These are phyloP conservation scores for Aspergillus cavernicola DNA, from an alignment of 495 filamentous ascomycete species.

Conservation along the genomic window DNA sequence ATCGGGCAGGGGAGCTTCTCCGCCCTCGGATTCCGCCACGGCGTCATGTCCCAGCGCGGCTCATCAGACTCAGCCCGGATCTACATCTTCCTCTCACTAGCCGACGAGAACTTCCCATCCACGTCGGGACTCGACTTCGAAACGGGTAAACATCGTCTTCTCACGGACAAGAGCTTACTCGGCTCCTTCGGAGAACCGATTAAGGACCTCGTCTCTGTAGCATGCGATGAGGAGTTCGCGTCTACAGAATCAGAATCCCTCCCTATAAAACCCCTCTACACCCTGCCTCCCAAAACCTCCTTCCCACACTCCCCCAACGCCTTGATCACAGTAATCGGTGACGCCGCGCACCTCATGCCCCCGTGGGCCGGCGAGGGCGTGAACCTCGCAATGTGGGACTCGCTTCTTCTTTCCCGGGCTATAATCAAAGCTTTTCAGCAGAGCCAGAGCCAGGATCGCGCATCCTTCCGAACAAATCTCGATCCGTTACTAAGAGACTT, in stretches of 20 bases:
- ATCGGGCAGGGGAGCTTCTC: slow-evolving; percentile 24
- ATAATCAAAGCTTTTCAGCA: slow-evolving; percentile 20
- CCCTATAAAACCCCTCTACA: slow-evolving; percentile 37
- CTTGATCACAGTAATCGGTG: slow-evolving; percentile 48
- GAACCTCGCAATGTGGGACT: slow-evolving; percentile 56
- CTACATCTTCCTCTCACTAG: slow-evolving; percentile 34
- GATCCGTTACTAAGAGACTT: slow-evolving; percentile 27
- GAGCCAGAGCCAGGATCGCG: background rate
- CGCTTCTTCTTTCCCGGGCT: slow-evolving; percentile 44
- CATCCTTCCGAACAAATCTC: slow-evolving; percentile 18
- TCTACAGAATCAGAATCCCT: background rate
- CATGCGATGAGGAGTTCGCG: slow-evolving; percentile 30
- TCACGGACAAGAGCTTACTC: slow-evolving; percentile 26
- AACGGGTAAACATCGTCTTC: slow-evolving; percentile 25
- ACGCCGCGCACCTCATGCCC: slow-evolving; percentile 61
- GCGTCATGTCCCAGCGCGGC: slow-evolving; percentile 31
- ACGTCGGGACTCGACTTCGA: slow-evolving; percentile 25
- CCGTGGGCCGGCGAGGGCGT: slow-evolving; percentile 60
- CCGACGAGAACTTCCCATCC: slow-evolving; percentile 26
- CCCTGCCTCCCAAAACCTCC: slow-evolving; percentile 46
- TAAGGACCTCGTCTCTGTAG: slow-evolving; percentile 34
- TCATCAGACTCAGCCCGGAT: slow-evolving; percentile 37
- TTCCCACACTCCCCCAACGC: slow-evolving; percentile 45
- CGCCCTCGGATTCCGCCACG: slow-evolving; percentile 25
- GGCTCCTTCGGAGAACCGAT: slow-evolving; percentile 26